These are phyloP conservation scores for Teratosphaeriaceae sp. DNA, from an alignment of 2,329 filamentous ascomycete species.

Conservation along the genomic window DNA sequence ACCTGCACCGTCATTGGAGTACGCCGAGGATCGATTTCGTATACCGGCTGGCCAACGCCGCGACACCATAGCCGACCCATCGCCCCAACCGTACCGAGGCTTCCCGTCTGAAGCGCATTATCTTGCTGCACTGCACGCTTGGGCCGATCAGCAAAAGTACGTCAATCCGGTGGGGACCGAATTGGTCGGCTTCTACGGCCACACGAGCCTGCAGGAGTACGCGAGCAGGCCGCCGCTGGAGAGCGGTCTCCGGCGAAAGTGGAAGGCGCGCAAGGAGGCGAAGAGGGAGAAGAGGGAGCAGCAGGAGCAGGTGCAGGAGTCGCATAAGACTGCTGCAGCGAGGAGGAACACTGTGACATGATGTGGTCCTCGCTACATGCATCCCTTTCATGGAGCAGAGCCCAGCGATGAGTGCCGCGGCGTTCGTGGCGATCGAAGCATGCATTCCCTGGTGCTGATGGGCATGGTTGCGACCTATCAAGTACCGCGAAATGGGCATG, in stretches of 20 bases:
- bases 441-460: no score
- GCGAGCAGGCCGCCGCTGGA: conserved; percentile 15
- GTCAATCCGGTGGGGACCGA: conserved; percentile 15
- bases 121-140: conserved; percentile 22
- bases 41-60: conserved; percentile 3
- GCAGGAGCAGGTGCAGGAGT: background rate
- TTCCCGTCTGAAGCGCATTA: conserved; percentile 25
- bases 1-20: conserved; percentile 4
- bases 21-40: background rate
- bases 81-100: conserved; percentile 18
- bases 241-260: conserved; percentile 17
- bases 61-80: conserved; percentile 6
- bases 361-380: no score
- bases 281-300: conserved; percentile 10
- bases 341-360: conserved; percentile 1
- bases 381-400: no score
- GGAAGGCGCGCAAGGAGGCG: conserved; percentile 17
- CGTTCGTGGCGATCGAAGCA: no score
- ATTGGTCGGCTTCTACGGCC: conserved; percentile 24
- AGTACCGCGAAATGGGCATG: no score
- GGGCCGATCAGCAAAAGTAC: conserved; percentile 26
- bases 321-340: background rate
- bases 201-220: conserved; percentile 23
- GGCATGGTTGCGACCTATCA: no score
- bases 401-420: no score